Evolutionary conservation across 2,329 filamentous ascomycete species (phyloP).

Genomic region (Cercospora nicotianae): DNA sequence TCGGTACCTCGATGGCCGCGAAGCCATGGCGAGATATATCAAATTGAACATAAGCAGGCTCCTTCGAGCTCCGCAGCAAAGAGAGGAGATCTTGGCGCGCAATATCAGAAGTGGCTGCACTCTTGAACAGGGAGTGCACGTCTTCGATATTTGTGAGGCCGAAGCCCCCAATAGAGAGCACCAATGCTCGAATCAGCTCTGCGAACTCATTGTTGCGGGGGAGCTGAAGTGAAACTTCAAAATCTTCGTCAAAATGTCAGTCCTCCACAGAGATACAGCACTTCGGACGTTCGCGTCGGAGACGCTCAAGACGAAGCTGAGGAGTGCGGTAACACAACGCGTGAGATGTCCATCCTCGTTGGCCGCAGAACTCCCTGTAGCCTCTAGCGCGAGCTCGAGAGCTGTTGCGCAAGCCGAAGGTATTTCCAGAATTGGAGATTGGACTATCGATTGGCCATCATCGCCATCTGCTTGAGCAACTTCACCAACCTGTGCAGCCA

Average conservation of each 20-base stretch:
- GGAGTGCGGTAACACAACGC: background rate
- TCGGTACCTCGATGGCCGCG: conserved; percentile 84
- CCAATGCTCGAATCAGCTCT: conserved; percentile 12
- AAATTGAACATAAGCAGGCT: conserved; percentile 87
- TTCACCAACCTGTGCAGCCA: background rate
- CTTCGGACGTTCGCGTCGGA: conserved; percentile 21
- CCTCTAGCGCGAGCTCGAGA: background rate
- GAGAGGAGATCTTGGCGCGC: conserved; percentile 70
- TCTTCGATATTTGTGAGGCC: conserved; percentile 81
- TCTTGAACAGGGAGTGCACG: conserved; percentile 71
- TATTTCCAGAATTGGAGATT: conserved; percentile 3
- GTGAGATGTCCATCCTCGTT: background rate
- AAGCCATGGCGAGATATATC: conserved; percentile 86
- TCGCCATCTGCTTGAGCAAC: background rate
- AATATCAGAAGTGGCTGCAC: conserved; percentile 52
- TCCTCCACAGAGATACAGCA: conserved; percentile 30
- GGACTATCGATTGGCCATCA: background rate
- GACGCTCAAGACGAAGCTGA: background rate
- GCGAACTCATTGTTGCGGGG: background rate
- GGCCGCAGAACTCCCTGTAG: background rate
- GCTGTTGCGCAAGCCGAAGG: conserved; percentile 9
- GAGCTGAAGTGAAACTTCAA: conserved; percentile 7
- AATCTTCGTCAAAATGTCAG: conserved; percentile 20
- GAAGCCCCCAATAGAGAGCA: conserved; percentile 66
- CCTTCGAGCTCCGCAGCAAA: conserved; percentile 71